Percentiles rank a stretch among this genome's conserved stretches.
Conservation (phyloP, 1,139 yeast species). For the Pichia sp. region DNA sequence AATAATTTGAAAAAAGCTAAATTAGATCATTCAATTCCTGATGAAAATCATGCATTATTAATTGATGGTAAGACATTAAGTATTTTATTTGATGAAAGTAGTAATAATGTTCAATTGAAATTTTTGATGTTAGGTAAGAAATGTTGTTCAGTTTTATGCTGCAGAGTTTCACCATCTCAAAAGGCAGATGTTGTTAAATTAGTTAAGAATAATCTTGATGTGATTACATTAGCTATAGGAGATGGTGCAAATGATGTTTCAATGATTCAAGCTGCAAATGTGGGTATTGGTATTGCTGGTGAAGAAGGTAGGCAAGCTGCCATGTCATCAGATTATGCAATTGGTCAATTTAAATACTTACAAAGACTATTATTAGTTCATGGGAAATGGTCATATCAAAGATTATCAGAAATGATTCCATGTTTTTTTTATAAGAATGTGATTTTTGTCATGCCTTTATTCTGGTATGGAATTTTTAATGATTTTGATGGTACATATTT, state of each 20-base stretch:
- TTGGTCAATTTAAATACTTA: conserved; percentile 55
- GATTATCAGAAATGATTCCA: conserved; percentile 60
- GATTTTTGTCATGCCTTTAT: conserved; percentile 53
- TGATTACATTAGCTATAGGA: conserved; percentile 60
- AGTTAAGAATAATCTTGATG: conserved; percentile 46
- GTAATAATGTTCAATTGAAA: conserved; percentile 32
- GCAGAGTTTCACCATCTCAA: conserved; percentile 62
- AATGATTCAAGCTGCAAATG: conserved; percentile 62
- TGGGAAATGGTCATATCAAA: conserved; percentile 60
- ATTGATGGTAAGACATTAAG: conserved; percentile 53
- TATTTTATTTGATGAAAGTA: conserved; percentile 34
- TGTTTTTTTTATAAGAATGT: conserved; percentile 61
- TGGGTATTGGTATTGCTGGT: conserved; percentile 64
- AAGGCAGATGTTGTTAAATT: conserved; percentile 52
- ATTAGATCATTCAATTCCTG: conserved; percentile 47
- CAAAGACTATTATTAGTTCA: conserved; percentile 52
- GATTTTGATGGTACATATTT: conserved; percentile 58
- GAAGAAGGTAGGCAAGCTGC: conserved; percentile 66
- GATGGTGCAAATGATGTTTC: conserved; percentile 69
- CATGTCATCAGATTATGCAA: conserved; percentile 62
- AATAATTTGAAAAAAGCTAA: conserved; percentile 38
- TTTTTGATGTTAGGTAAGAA: conserved; percentile 52
- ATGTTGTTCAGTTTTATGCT: conserved; percentile 56
- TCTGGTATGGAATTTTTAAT: conserved; percentile 56
- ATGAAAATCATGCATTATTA: conserved; percentile 42